Conservation (phyloP, 345 rosid species). For the Rhodomyrtus tomentosa region DNA sequence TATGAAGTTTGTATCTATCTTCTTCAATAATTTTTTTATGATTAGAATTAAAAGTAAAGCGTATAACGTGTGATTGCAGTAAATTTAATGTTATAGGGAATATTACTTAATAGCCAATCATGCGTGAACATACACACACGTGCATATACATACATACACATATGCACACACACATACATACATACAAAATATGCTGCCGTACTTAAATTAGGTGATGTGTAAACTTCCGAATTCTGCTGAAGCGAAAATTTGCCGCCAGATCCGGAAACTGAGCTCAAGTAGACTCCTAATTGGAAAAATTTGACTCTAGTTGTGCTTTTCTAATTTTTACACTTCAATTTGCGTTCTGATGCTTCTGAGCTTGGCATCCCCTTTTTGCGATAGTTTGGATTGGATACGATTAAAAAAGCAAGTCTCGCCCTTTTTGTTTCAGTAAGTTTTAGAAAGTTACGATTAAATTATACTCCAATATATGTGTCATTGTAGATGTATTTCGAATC, state of each 20-base stretch:
- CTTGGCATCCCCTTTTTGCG: too few relatives aligned
- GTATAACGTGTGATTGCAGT: neutral
- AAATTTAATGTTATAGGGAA: neutral
- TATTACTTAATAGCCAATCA: neutral
- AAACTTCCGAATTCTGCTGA: neutral
- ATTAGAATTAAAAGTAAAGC: neutral
- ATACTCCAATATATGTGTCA: too few relatives aligned
- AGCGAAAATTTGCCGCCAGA: neutral
- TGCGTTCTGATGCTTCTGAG: neutral
- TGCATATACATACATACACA: too few relatives aligned
- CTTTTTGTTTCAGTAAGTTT: too few relatives aligned
- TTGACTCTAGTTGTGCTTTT: neutral
- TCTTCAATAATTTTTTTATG: neutral
- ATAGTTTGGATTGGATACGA: too few relatives aligned
- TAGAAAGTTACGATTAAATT: too few relatives aligned
- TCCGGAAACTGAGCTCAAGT: neutral
- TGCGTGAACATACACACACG: too few relatives aligned
- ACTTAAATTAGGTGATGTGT: neutral
- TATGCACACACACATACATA: too few relatives aligned
- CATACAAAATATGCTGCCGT: neutral
- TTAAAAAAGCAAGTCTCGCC: too few relatives aligned
- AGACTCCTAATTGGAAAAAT: neutral
- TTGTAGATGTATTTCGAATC: too few relatives aligned
- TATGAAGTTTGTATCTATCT: neutral
- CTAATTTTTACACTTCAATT: neutral